Evolutionary conservation across 345 rosid genomes (phyloP), one percentile per base, ranked within the genome.

Genomic region (Corymbia maculata): DNA sequence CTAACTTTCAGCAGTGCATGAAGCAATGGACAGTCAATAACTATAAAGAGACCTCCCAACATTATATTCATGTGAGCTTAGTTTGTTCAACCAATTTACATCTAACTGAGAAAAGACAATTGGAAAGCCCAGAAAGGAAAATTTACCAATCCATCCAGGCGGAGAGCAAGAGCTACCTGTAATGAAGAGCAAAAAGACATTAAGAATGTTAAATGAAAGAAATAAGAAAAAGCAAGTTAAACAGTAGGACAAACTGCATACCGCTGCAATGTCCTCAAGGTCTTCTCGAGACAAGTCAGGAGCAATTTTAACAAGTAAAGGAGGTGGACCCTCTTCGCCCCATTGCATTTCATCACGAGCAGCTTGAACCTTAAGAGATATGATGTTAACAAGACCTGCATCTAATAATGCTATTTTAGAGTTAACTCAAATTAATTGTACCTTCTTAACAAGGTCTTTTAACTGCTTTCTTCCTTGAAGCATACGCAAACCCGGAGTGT

Each of bases 281-380:
- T 98, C 99, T 93, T 96, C 99, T 90, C 91, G 94, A 4, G 99
- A 95, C 89, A 98, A 91, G 93, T 98, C 99, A 79, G 99, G 99
- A 89, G 99, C 99, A 90, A 98, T 97, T 92, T 98, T 98, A 53
- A 98, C 98, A 87, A 98, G 96, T 91, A 98, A 90, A 85, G 99
- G 99, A 91, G 99, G 99, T 51, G 99, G 99, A 53, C 99, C 99
- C 61, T 96, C 99, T 92, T 97, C 99, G 85, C 97, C 99, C 99
- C 99, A 98, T 88, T 98, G 99, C 99, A 98, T 98, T 94, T 98
- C 99, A 96, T 98, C 99, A 80, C 99, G 94, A 85, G 99, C 99
- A 93, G 99, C 99, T 95, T 97, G 99, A 89, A 98, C 92, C 98
- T 96, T 89, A 28, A 88, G 30, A 24, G 89, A 88, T 85, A 87